phyloP scores from a whole-genome alignment of 306 rosid species.

The Macrotyloma uniflorum region DNA sequence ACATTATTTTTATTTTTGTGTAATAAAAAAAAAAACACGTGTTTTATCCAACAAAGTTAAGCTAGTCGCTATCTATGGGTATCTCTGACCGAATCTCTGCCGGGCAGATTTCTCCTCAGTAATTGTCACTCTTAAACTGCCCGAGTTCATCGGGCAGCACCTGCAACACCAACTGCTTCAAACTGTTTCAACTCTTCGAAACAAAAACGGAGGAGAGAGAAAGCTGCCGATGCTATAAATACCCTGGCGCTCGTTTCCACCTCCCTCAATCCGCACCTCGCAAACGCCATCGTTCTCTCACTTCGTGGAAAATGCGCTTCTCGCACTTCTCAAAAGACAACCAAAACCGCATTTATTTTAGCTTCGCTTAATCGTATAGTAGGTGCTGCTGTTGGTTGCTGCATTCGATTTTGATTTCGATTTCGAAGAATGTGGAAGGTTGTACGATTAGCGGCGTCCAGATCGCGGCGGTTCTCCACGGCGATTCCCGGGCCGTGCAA shows the following conservation, averaged over 20 bases:
- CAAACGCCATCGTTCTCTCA: slow-evolving; percentile 10
- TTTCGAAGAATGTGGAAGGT: slow-evolving; percentile 74
- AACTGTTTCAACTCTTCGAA: slow-evolving; percentile 23
- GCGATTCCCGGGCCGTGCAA: slow-evolving; percentile 84
- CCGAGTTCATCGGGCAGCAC: slow-evolving; percentile 36
- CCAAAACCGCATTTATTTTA: neutral
- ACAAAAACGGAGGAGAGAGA: neutral
- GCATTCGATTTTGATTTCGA: slow-evolving; percentile 15
- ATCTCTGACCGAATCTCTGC: slow-evolving; percentile 27
- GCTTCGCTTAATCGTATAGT: neutral
- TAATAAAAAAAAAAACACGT: neutral
- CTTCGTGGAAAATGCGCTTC: slow-evolving; percentile 23
- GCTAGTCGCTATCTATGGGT: slow-evolving; percentile 7
- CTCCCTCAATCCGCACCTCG: slow-evolving; percentile 1
- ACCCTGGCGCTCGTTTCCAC: neutral
- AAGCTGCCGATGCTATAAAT: slow-evolving; percentile 38
- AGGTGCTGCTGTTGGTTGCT: neutral
- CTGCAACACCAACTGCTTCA: slow-evolving; percentile 28
- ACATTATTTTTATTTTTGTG: neutral
- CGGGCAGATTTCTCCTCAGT: neutral
- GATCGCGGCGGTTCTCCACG: slow-evolving; percentile 66
- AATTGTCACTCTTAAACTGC: neutral
- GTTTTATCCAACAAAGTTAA: neutral
- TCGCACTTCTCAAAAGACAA: neutral
- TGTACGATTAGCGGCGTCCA: slow-evolving; percentile 64